Evolutionary conservation across 768 basidiomycete genomes (phyloP), one percentile per base, ranked within the genome.

Genomic region (Psilocybe cubensis): DNA sequence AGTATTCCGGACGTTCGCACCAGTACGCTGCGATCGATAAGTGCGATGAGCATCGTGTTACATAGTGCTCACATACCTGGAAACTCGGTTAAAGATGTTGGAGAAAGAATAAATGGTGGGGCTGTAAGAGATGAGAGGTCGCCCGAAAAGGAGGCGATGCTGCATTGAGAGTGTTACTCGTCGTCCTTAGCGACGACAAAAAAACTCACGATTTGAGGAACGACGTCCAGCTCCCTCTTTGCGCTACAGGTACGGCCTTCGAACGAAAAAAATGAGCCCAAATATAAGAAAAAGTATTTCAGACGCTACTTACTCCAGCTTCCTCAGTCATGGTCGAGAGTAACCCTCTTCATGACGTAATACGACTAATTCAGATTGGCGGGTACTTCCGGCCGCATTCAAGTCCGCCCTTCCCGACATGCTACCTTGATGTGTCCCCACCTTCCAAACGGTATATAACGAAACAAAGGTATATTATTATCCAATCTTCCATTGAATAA

Each of bases 1-100:
- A 98, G 52, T 94, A 77, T 52, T 88, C 88, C 24, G 94, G 94
- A 49, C 92, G 91, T 71, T 98, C 96, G 68, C 94, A 93, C 96
- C 96, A 98, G 74, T 98, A 97, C 0, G 95, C 95, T 92, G 61
- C 52, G 48, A 51, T 45, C 20, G 57, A 29, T 59, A 25, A 63
- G 53, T 14, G 31, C 29, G 41, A 43, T 49, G 58, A 24, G 23
- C 29, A 46, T 31, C 27, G 63, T 59, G 27, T 49, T 56, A 41
- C 29, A 20, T 31, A 20, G 9, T 3, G 24, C 14, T 11, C 12
- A 69, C 84, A 57, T 58, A 92, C 92, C 89, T 59, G 94, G 93
- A 69, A 92, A 97, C 72, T 96, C 94, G 0, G 94, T 96, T 49
- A 96, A 82, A 2, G 94, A 96, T 3, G 88, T 86, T 8, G 93